phyloP scores from a whole-genome alignment of 2,329 filamentous ascomycete genomes.

The Penicillium palitans region DNA sequence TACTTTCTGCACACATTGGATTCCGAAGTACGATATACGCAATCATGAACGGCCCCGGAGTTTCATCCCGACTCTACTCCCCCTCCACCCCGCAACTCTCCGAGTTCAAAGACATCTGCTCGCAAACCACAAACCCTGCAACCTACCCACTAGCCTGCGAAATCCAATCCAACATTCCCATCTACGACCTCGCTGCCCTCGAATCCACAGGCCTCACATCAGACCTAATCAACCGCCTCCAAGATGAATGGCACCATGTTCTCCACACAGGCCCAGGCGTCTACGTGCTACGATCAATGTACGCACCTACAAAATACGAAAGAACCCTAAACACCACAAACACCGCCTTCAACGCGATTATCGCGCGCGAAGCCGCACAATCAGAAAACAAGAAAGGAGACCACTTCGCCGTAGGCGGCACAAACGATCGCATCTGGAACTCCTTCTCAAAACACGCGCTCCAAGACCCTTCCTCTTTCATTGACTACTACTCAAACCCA shows the following conservation, averaged over 20 bases:
- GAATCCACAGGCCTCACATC: constrained; percentile 31
- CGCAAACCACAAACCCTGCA: constrained; percentile 36
- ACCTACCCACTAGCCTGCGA: constrained; percentile 52
- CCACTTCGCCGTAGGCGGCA: constrained; percentile 59
- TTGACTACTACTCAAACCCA: constrained; percentile 61
- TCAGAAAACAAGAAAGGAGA: constrained; percentile 50
- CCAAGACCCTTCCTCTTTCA: constrained; percentile 54
- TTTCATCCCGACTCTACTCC: constrained; percentile 28
- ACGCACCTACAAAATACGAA: constrained; percentile 38
- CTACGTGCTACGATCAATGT: constrained; percentile 58
- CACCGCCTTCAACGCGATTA: constrained; percentile 51
- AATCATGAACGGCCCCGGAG: constrained; percentile 10
- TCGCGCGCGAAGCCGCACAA: constrained; percentile 46
- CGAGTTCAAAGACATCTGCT: constrained; percentile 49
- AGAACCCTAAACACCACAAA: constrained; percentile 51
- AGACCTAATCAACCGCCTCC: constrained; percentile 43
- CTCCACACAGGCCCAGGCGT: constrained; percentile 60
- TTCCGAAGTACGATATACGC: not conserved
- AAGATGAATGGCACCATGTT: constrained; percentile 62
- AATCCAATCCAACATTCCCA: constrained; percentile 55
- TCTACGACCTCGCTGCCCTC: constrained; percentile 52
- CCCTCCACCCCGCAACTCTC: constrained; percentile 32
- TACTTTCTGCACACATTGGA: not conserved
- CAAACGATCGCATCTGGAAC: constrained; percentile 66
- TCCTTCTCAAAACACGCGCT: constrained; percentile 63